These are phyloP conservation scores for Morella rubra DNA, from an alignment of 306 rosid genomes.

Conservation along the genomic window DNA sequence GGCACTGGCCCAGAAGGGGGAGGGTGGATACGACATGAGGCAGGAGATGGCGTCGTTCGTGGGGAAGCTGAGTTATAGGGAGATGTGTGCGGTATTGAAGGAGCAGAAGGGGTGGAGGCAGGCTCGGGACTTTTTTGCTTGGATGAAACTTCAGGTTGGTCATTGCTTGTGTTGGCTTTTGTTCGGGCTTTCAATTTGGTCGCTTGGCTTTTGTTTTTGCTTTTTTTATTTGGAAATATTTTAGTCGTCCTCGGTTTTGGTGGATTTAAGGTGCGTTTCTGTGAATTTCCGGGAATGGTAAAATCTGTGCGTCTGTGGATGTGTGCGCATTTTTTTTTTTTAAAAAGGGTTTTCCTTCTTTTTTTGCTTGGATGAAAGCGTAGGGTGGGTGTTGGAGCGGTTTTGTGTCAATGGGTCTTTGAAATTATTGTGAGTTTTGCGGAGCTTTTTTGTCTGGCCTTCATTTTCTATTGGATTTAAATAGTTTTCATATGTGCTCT, in stretches of 20 bases:
- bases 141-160: constrained; percentile 96
- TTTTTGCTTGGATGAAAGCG: too few relatives aligned
- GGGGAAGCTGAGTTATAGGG: constrained; percentile 69
- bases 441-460: background rate
- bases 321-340: background rate
- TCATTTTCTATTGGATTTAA: background rate
- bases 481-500: too few relatives aligned
- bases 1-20: constrained; percentile 45
- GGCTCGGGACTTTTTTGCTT: constrained; percentile 72
- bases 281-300: background rate
- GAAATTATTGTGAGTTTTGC: background rate
- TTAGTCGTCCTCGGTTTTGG: background rate
- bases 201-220: too few relatives aligned
- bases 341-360: background rate
- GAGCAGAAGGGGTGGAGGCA: constrained; percentile 96
- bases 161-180: background rate
- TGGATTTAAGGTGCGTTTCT: background rate
- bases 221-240: too few relatives aligned
- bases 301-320: too few relatives aligned
- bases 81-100: constrained; percentile 87
- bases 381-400: background rate
- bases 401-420: background rate
- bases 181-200: background rate
- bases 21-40: constrained; percentile 69
- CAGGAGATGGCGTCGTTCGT: constrained; percentile 75